These are phyloP conservation scores for Mytilinidion resinicola DNA, from an alignment of 495 filamentous ascomycete species.

Conservation along the genomic window DNA sequence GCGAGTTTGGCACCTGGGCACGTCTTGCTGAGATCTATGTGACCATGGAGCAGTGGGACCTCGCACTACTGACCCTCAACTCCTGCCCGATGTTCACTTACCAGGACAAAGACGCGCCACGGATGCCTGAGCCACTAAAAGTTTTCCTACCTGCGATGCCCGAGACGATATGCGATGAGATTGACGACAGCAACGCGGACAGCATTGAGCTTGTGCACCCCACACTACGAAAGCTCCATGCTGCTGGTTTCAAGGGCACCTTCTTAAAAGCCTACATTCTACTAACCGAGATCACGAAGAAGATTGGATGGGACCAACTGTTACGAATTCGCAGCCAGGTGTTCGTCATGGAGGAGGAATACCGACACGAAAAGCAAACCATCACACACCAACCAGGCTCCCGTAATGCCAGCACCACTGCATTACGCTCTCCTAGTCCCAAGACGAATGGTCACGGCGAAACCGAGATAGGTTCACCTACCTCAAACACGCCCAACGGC, in stretches of 20 bases:
- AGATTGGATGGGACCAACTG: conserved; percentile 96
- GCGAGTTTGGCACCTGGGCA: conserved; percentile 96
- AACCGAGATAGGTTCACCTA: conserved; percentile 31
- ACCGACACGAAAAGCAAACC: conserved; percentile 80
- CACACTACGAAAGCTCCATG: conserved; percentile 78
- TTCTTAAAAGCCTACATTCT: conserved; percentile 92
- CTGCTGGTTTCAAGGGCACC: conserved; percentile 82
- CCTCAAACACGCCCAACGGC: conserved; percentile 11
- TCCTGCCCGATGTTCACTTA: conserved; percentile 99
- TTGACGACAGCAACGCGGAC: conserved; percentile 74
- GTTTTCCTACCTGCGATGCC: conserved; percentile 79
- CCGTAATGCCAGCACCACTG: conserved; percentile 69
- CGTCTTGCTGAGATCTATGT: conserved; percentile 89
- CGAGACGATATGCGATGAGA: conserved; percentile 91
- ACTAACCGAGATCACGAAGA: conserved; percentile 85
- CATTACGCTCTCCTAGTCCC: conserved; percentile 59
- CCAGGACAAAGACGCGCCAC: conserved; percentile 91
- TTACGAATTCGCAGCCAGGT: conserved; percentile 89
- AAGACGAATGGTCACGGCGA: conserved; percentile 55
- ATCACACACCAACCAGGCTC: conserved; percentile 41
- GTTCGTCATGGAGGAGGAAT: conserved; percentile 99
- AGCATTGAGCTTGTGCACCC: conserved; percentile 79
- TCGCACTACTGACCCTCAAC: conserved; percentile 90
- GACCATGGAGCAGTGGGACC: conserved; percentile 84
- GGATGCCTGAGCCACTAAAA: conserved; percentile 84